Percentiles rank a stretch among this genome's conserved stretches.
Conservation (phyloP, 257 asterid species). For the Fraxinus pennsylvanica region DNA sequence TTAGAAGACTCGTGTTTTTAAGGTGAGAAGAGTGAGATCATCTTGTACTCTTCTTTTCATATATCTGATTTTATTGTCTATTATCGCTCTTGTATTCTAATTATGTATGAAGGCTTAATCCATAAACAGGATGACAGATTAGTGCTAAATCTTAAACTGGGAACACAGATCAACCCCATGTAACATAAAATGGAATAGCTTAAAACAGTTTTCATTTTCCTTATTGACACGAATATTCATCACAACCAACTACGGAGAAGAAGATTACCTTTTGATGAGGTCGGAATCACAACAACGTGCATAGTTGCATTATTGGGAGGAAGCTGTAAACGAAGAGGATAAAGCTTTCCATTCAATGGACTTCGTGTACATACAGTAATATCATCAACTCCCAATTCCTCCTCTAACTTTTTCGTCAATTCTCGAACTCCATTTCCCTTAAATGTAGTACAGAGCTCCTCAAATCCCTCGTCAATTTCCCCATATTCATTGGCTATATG, state of each 20-base stretch:
- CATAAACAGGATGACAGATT: not conserved
- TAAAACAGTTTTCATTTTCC: not conserved
- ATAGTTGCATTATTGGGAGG: constrained; percentile 83
- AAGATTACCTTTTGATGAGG: constrained; percentile 58
- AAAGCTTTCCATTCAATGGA: constrained; percentile 80
- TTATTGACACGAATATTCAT: not conserved
- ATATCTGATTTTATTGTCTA: not conserved
- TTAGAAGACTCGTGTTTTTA: not conserved
- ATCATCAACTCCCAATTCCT: constrained; percentile 59
- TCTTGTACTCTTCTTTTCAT: not conserved
- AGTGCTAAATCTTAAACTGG: not conserved
- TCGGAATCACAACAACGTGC: constrained; percentile 67
- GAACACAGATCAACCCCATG: not conserved
- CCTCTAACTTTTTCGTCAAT: constrained; percentile 54
- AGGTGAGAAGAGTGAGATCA: too few species aligned
- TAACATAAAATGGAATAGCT: not conserved
- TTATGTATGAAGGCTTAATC: not conserved
- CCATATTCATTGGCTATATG: constrained; percentile 68
- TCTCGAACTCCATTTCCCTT: constrained; percentile 69
- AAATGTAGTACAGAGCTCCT: constrained; percentile 66
- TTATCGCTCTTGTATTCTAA: not conserved
- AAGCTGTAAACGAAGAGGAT: constrained; percentile 90
- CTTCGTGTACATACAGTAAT: constrained; percentile 70
- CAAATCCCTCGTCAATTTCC: constrained; percentile 62
- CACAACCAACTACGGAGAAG: not conserved